Conservation (phyloP, 208 protist species). For the Phytomonas francai region DNA sequence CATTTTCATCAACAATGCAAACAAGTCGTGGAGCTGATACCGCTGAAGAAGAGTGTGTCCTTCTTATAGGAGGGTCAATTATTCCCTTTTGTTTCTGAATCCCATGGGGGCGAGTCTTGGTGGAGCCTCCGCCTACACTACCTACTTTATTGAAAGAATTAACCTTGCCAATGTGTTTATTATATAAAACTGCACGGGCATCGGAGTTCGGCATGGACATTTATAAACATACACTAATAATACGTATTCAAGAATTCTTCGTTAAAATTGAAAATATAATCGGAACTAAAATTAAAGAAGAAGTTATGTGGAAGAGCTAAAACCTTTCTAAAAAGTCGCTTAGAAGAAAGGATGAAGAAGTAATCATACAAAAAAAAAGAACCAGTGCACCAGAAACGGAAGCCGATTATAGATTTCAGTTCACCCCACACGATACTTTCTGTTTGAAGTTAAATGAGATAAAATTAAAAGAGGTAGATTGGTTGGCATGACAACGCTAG, state of each 20-base stretch:
- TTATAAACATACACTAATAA: background rate
- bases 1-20: background rate
- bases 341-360: background rate
- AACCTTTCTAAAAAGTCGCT: background rate
- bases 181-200: background rate
- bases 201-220: background rate
- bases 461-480: conserved; percentile 19
- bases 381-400: background rate
- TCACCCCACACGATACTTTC: background rate
- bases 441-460: background rate
- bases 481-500: conserved; percentile 24
- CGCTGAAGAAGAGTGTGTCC: background rate
- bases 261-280: background rate
- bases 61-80: background rate
- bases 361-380: background rate
- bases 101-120: background rate
- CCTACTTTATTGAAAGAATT: background rate
- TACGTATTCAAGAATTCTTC: background rate
- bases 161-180: background rate
- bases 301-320: background rate
- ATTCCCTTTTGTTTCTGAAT: background rate
- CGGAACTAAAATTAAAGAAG: background rate
- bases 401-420: background rate
- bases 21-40: background rate
- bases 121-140: background rate